These are phyloP conservation scores for Heimioporus sp. DNA, from an alignment of 768 basidiomycete species.

Conservation along the genomic window DNA sequence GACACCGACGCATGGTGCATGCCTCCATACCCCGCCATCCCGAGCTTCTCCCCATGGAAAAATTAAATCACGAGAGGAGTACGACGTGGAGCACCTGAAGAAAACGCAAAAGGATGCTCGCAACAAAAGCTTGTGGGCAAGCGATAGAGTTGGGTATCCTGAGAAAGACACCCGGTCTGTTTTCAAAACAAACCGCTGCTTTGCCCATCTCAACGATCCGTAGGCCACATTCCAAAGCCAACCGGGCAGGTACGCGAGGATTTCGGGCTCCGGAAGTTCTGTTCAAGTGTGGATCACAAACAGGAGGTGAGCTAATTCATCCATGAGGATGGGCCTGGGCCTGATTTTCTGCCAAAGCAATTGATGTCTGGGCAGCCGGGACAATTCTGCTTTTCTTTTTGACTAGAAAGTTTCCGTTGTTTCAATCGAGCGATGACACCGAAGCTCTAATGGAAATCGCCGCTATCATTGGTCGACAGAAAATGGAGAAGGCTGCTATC, in stretches of 20 bases:
- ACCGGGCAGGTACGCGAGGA: constrained; percentile 94
- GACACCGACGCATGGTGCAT: constrained; percentile 48
- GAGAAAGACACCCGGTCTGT: constrained; percentile 70
- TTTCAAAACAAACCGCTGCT: not conserved
- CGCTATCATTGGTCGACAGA: constrained; percentile 74
- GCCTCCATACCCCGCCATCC: constrained; percentile 75
- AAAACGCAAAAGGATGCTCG: constrained; percentile 61
- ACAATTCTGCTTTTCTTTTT: constrained; percentile 92
- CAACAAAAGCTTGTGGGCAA: constrained; percentile 45
- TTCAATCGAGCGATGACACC: constrained; percentile 90
- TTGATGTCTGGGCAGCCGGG: constrained; percentile 96
- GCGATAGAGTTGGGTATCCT: constrained; percentile 77
- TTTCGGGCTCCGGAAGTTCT: constrained; percentile 97
- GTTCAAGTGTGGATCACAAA: constrained; percentile 91
- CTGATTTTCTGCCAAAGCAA: constrained; percentile 51
- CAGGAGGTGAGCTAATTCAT: constrained; percentile 63
- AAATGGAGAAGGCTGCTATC: constrained; percentile 83
- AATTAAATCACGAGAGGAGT: constrained; percentile 41
- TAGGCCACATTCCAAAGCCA: constrained; percentile 86
- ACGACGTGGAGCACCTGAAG: constrained; percentile 50
- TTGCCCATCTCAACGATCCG: not conserved
- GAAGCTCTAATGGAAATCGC: constrained; percentile 97
- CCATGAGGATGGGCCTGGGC: not conserved
- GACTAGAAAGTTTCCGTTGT: constrained; percentile 88
- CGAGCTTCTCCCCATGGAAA: constrained; percentile 68